Evolutionary conservation across 2,329 filamentous ascomycete genomes (phyloP).

Genomic region (Fusarium buxicola): DNA sequence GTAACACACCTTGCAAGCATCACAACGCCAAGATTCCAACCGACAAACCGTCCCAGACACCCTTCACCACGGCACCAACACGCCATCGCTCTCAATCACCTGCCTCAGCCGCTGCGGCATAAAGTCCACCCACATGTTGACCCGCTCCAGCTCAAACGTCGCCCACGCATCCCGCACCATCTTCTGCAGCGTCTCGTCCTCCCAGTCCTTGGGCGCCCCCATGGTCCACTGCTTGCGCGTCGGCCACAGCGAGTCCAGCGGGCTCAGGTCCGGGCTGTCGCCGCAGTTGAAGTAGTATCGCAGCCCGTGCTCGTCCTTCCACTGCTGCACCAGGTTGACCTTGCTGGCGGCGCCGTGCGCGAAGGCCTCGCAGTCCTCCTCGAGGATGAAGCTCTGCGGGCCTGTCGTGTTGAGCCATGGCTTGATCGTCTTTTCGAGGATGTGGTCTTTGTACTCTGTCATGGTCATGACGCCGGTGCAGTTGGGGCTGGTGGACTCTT

Average conservation of each 20-base stretch:
- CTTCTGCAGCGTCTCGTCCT: conserved; percentile 49
- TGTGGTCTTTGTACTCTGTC: conserved; percentile 51
- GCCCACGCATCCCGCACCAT: conserved; percentile 49
- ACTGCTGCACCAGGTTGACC: conserved; percentile 51
- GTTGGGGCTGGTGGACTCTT: conserved; percentile 51
- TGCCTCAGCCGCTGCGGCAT: conserved; percentile 51
- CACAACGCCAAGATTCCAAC: conserved; percentile 17
- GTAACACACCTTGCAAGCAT: conserved; percentile 16
- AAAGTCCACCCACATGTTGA: conserved; percentile 53
- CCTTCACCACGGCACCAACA: conserved; percentile 50
- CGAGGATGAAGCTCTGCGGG: conserved; percentile 47
- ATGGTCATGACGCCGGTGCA: conserved; percentile 49
- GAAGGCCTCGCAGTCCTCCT: conserved; percentile 52
- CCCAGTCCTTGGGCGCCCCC: conserved; percentile 48
- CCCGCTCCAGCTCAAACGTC: conserved; percentile 46
- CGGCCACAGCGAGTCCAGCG: conserved; percentile 53
- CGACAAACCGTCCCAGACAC: conserved; percentile 2
- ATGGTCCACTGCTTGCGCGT: conserved; percentile 50
- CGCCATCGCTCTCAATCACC: conserved; percentile 49
- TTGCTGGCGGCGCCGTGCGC: conserved; percentile 53
- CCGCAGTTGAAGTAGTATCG: conserved; percentile 52
- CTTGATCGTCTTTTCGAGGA: conserved; percentile 51
- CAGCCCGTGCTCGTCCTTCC: conserved; percentile 51
- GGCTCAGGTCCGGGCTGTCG: conserved; percentile 53
- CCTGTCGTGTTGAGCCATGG: conserved; percentile 46